A percentile compares a stretch with the other conserved stretches of the same genome.
Conservation (phyloP, 345 rosid genomes). For the Aethionema arabicum region DNA sequence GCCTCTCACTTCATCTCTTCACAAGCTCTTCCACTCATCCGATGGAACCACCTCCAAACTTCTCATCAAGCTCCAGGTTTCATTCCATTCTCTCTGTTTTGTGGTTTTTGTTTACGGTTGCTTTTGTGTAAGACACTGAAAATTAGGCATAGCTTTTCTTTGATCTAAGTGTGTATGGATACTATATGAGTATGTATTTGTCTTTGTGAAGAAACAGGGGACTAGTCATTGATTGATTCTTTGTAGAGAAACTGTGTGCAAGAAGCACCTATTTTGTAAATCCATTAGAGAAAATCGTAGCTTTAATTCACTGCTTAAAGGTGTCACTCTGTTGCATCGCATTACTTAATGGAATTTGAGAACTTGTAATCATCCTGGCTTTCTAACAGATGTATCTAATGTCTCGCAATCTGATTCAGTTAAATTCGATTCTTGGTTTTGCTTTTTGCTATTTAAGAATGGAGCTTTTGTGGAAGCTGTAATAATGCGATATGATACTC, state of each 20-base stretch:
- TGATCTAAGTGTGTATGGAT: background rate
- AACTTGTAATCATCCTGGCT: background rate
- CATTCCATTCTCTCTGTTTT: background rate
- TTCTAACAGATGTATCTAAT: background rate
- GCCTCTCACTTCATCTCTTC: constrained; percentile 70
- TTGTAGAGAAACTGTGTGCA: background rate
- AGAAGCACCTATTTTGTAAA: background rate
- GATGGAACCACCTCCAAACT: constrained; percentile 89
- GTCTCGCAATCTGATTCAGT: constrained; percentile 15
- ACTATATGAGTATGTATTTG: background rate
- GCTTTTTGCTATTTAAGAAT: constrained; percentile 44
- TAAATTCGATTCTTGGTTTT: constrained; percentile 6
- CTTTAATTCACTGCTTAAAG: no score
- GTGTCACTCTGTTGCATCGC: constrained; percentile 5
- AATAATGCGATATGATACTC: constrained; percentile 84
- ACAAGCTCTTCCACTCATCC: constrained; percentile 63
- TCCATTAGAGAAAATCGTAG: no score
- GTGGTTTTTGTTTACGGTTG: background rate
- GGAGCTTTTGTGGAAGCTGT: constrained; percentile 93
- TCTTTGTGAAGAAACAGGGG: background rate
- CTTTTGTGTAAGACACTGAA: background rate
- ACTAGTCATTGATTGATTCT: background rate
- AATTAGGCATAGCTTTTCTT: background rate
- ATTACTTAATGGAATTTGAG: constrained; percentile 4
- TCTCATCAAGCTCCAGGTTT: constrained; percentile 76